Evolutionary conservation across 805 yeast genomes (phyloP).

Genomic region (Zygoascus ofunaensis): DNA sequence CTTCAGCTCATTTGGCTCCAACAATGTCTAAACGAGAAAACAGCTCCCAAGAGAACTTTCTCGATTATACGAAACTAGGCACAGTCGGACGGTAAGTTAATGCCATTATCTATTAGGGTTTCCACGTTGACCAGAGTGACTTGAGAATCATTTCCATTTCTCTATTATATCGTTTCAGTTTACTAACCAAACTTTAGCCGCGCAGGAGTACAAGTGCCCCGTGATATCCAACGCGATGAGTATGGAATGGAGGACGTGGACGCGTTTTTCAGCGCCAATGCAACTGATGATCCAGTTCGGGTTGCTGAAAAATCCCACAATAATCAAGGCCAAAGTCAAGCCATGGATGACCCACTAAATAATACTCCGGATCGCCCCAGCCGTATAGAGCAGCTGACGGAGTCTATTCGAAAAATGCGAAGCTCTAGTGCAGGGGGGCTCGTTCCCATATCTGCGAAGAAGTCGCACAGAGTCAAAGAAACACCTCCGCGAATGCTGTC

Average conservation of each 20-base stretch:
- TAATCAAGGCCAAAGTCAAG: neutral
- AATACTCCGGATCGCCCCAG: neutral
- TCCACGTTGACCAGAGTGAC: neutral
- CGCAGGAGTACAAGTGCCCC: conserved; percentile 14
- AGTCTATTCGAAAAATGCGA: neutral
- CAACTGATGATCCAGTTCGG: too few relatives aligned
- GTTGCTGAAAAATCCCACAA: neutral
- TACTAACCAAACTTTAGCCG: conserved; percentile 7
- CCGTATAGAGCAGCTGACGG: neutral
- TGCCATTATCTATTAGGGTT: neutral
- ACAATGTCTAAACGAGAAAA: conserved; percentile 5
- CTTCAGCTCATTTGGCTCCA: neutral
- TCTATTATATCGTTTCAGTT: neutral
- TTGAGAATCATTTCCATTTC: neutral
- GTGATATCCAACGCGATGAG: conserved; percentile 14
- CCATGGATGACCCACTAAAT: too few relatives aligned
- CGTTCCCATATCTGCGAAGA: neutral
- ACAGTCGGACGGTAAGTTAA: conserved; percentile 6
- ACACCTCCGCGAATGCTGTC: neutral
- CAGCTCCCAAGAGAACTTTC: conserved; percentile 2
- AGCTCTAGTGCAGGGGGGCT: too few relatives aligned
- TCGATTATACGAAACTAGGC: conserved; percentile 7
- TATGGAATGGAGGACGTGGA: conserved; percentile 20
- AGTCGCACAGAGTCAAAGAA: neutral
- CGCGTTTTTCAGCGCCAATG: conserved; percentile 13